Base-by-base conservation (phyloP, 352 stramenopile species). In the Hyaloperonospora arabidopsidis region DNA sequence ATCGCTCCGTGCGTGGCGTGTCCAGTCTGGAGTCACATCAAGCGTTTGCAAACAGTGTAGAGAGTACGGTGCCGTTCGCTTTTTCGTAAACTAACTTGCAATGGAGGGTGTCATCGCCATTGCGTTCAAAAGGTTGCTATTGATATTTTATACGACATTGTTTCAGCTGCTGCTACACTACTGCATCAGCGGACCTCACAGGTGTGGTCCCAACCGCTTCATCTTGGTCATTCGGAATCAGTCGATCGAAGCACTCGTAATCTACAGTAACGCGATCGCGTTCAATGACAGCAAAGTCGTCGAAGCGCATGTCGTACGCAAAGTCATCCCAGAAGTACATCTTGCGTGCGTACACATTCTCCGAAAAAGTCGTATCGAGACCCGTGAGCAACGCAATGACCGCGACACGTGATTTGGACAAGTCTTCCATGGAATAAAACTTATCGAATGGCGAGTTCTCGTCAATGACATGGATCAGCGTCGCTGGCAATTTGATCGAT, bases 251-350 rank as follows among this genome's bases (percentile, higher is more conserved):
- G 21, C 71, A 67, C 7, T 71, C 59, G 49, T 83, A 92, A 54
- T 92, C 78, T 5, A 92, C 73, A 17, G 79, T 52, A 0, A 92
- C 75, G 34, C 63, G 53, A 44, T 89, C 79, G 17, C 77, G 74
- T 52, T 81, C 68, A 32, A 92, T 69, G 29, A 84, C 56, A n/a
- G 80, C 79, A 50, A 87, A 87, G 63, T 92, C 79, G 11, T 64
- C 77, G 49, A 92, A 92, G 46, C 70, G 74, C 70, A 77, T 82
- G 46, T 88, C 72, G 64, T 72, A 89, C 22, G 74, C 81, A 54
- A 92, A 92, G n/a, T 92, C 77, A 45, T 92, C 76, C 77, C 77
- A 92, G 46, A 92, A 92, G 68, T 92, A 92, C 79, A 87, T 89
- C 47, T 89, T 88, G 17, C 82, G 82, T 13, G 82, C 82, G 48